phyloP scores from a whole-genome alignment of 2,329 filamentous ascomycete genomes.

The Cladosporium sp. region DNA sequence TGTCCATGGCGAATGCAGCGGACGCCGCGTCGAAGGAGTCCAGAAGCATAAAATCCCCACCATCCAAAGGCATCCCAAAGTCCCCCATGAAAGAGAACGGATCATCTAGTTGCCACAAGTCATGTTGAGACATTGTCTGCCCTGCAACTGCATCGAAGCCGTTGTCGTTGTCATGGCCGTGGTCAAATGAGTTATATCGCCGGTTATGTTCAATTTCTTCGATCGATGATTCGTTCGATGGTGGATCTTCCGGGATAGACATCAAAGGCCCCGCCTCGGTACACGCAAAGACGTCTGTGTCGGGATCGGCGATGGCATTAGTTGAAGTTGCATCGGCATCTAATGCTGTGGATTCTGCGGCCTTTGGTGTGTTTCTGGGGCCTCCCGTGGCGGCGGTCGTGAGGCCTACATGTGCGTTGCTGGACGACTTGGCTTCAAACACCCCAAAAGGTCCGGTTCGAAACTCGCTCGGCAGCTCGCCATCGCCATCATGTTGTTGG shows the following conservation, averaged over 20 bases:
- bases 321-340: too few species aligned
- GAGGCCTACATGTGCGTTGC: too few species aligned
- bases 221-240: not conserved
- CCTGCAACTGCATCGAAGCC: not conserved
- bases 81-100: not conserved
- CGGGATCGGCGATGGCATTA: too few species aligned
- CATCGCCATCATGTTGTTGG: not conserved
- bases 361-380: too few species aligned
- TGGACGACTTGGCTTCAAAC: not conserved
- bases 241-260: not conserved
- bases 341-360: too few species aligned
- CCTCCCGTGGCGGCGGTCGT: too few species aligned
- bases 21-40: not conserved
- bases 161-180: not conserved
- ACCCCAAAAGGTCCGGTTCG: constrained; percentile 1
- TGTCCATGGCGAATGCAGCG: not conserved
- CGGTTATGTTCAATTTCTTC: not conserved
- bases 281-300: too few species aligned
- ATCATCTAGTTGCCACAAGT: constrained; percentile 1
- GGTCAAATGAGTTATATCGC: not conserved
- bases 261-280: not conserved
- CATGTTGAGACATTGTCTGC: not conserved
- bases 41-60: not conserved
- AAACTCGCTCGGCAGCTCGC: not conserved
- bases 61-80: not conserved